Evolutionary conservation across 164 flowering plant genomes (phyloP).

Genomic region (Cinnamomum micranthum): DNA sequence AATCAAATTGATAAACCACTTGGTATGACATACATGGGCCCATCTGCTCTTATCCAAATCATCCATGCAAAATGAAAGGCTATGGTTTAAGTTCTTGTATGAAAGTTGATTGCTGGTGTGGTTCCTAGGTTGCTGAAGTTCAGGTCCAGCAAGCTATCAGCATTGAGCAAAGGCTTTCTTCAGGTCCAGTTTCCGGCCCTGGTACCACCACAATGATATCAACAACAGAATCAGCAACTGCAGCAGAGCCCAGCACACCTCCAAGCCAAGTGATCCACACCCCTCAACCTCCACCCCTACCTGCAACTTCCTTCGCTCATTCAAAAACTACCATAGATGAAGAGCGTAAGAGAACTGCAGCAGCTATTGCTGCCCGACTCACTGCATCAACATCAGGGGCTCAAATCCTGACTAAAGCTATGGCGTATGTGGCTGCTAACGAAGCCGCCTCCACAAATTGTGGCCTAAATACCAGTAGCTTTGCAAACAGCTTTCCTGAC

Average conservation of each 20-base stretch:
- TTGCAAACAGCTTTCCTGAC: slow-evolving; percentile 23
- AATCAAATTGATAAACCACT: too few species aligned
- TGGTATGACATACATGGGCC: not conserved
- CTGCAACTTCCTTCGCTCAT: slow-evolving; percentile 37
- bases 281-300: slow-evolving; percentile 29
- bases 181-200: slow-evolving; percentile 16
- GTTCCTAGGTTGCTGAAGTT: slow-evolving; percentile 43
- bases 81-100: not conserved
- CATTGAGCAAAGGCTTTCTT: slow-evolving; percentile 31
- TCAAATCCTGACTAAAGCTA: slow-evolving; percentile 66
- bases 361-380: slow-evolving; percentile 81
- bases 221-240: slow-evolving; percentile 14
- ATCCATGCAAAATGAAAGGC: not conserved
- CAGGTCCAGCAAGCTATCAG: slow-evolving; percentile 38
- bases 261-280: slow-evolving; percentile 23
- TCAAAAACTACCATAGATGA: slow-evolving; percentile 33
- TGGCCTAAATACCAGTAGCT: slow-evolving; percentile 30
- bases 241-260: slow-evolving; percentile 24
- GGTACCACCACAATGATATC: slow-evolving; percentile 2
- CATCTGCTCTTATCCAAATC: not conserved
- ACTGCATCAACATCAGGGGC: slow-evolving; percentile 77
- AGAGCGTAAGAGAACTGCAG: slow-evolving; percentile 57
- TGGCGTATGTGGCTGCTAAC: slow-evolving; percentile 73
- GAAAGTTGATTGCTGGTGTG: not conserved
- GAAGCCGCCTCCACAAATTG: slow-evolving; percentile 58